Conservation (phyloP, 495 filamentous ascomycete genomes). For the Aspergillus cavernicola region DNA sequence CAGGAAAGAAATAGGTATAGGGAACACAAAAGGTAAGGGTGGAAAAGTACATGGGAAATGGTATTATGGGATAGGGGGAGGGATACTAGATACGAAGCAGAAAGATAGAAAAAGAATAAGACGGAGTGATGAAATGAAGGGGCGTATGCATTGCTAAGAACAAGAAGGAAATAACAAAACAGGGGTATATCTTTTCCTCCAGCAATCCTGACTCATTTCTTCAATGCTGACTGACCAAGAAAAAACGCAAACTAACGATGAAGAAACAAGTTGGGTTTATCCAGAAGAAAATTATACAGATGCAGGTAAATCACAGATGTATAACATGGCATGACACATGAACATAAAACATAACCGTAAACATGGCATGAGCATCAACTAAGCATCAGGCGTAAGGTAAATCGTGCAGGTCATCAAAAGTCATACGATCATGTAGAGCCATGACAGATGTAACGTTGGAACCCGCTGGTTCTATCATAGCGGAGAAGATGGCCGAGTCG, state of each 20-base stretch:
- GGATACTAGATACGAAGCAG: no score
- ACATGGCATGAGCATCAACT: slow-evolving; percentile 17
- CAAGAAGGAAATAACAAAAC: slow-evolving; percentile 6
- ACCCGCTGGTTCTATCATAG: slow-evolving; percentile 22
- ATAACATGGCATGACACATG: slow-evolving; percentile 13
- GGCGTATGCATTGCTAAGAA: slow-evolving; percentile 10
- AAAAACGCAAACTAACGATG: slow-evolving; percentile 17
- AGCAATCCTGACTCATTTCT: slow-evolving; percentile 21
- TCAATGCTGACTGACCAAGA: slow-evolving; percentile 18
- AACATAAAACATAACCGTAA: slow-evolving; percentile 18
- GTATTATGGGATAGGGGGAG: no score
- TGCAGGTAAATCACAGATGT: slow-evolving; percentile 12
- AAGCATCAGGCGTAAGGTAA: slow-evolving; percentile 31
- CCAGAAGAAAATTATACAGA: slow-evolving; percentile 21
- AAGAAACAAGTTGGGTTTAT: slow-evolving; percentile 19
- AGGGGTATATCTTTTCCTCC: slow-evolving; percentile 23
- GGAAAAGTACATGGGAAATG: no score
- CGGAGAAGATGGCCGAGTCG: slow-evolving; percentile 10
- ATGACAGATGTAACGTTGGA: slow-evolving; percentile 30
- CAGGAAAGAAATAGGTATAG: no score
- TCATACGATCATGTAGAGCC: slow-evolving; percentile 46
- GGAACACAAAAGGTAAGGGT: no score
- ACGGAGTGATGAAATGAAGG: neutral
- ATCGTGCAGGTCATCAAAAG: slow-evolving; percentile 46
- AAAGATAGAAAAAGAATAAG: slow-evolving; percentile 6